Base-by-base conservation (phyloP, 2,329 filamentous ascomycete species). In the Aspergillus cejpii region DNA sequence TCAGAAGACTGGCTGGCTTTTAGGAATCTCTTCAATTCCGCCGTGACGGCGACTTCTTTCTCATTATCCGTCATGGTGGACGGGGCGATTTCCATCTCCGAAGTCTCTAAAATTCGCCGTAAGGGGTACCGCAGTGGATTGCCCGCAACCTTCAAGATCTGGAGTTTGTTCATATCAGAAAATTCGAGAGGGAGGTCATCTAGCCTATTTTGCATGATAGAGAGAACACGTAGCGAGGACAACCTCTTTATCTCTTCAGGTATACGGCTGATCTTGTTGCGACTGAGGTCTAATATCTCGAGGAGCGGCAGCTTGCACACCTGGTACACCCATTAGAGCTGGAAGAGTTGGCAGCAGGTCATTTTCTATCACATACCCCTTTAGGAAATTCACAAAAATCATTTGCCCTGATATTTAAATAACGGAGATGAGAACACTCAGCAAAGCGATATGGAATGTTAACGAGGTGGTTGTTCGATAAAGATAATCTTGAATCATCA, bases 201-300 rank as follows among this genome's bases (percentile, higher is more conserved):
- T 56, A 97, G 87, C 48, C 84, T 80, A 64, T 96, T 96, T 61
- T 86, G 87, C 55, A 87, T 85, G 27, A 96, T 78, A 2, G 89
- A 90, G 43, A 97, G 74, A 12, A 96, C 90, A 61, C 94, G 94
- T 52, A 97, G 73, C 1, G 87, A 94, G 4, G 83, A 83, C 58
- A 97, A 74, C 60, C 83, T 87, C 48, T 79, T 80, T 50, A 96
- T 86, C 43, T 90, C 85, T 37, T 83, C 79, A 0, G 91, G 89
- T 1, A 97, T 76, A 7, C 78, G 73, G 38, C 78, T 79, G 49
- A 97, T 81, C 64, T 85, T 87, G 64, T 97, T 97, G 57, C 87
- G 81, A 63, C 89, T 90, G 43, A 97, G 77, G 68, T 97, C 91
- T 49, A 97, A 78, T 47, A 96, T 95, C 68, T 97, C 90, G 44